Base-by-base conservation (phyloP, 805 yeast genomes). In the Candida endomychidarum region DNA sequence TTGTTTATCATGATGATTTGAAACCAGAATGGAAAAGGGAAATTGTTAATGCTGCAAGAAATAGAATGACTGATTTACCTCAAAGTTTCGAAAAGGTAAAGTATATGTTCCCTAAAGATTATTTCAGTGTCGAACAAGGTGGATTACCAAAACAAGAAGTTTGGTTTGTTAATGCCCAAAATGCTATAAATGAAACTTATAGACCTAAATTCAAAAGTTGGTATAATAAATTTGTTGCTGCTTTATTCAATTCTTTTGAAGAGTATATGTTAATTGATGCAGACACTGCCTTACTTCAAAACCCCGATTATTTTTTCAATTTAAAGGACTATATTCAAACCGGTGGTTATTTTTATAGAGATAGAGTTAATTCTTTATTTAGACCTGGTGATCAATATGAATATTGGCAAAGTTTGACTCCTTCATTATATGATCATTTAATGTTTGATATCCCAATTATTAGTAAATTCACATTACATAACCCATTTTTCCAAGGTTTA, bases 201-300 rank as follows among this genome's bases (percentile, higher is more conserved):
- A 40, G 45, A 22, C 43, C 30, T 10, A 53, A 52, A 33, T 57
- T 58, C 21, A 42, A 40, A 5, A 46, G 43, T 7, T 56, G 49
- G 45, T 50, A 52, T 14, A 56, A 60, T 37, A 81, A 80, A 53
- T 66, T 81, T 56, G 50, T 78, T 19, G 81, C 84, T 1, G 65
- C 72, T 21, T 43, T 77, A 23, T 80, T 81, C 54, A 78, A 71
- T 45, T 69, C 80, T 1, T 77, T 72, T 50, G 79, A 75, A 46
- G 80, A 77, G 38, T 67, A 69, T 58, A 62, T 77, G 17, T 53
- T 77, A 46, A 49, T 77, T 43, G 81, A 77, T 54, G 74, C 81
- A 2, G 81, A 76, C 50, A 57, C 72, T 0, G 62, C 70, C 10
- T 48, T 68, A 35, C 44, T 61, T 15, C 49, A 53, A 36, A 43